Conservation (phyloP, 441 rosid genomes). For the Eruca vesicaria region DNA sequence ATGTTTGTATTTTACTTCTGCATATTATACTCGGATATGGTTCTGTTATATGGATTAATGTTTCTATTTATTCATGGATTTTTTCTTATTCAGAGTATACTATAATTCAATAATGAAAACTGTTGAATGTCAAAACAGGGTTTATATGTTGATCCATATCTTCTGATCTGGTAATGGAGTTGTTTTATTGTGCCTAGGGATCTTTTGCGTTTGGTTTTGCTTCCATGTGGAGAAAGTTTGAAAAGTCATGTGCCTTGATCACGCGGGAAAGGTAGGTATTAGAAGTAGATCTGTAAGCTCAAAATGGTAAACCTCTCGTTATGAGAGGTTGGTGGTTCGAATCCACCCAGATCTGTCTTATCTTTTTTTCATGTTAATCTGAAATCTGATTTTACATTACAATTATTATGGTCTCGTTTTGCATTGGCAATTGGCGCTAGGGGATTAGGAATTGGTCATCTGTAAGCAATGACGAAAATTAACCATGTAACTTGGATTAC, state of each 20-base stretch:
- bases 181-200: neutral
- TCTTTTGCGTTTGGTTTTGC: neutral
- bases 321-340: slow-evolving; percentile 36
- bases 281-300: slow-evolving; percentile 35
- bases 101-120: neutral
- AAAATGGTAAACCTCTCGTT: slow-evolving; percentile 32
- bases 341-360: slow-evolving; percentile 34
- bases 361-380: neutral
- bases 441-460: neutral
- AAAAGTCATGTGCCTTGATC: too few relatives aligned
- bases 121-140: neutral
- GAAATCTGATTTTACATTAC: neutral
- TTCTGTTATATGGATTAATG: neutral
- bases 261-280: too few relatives aligned
- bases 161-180: too few relatives aligned
- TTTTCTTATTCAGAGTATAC: neutral
- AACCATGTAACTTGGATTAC: neutral
- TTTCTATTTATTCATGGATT: neutral
- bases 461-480: neutral
- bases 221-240: neutral
- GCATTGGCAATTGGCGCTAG: neutral
- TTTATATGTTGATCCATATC: neutral
- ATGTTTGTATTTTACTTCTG: neutral
- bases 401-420: neutral
- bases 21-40: neutral